Conservation (phyloP, 2,329 filamentous ascomycete species). For the Tetracladium maxilliforme region DNA sequence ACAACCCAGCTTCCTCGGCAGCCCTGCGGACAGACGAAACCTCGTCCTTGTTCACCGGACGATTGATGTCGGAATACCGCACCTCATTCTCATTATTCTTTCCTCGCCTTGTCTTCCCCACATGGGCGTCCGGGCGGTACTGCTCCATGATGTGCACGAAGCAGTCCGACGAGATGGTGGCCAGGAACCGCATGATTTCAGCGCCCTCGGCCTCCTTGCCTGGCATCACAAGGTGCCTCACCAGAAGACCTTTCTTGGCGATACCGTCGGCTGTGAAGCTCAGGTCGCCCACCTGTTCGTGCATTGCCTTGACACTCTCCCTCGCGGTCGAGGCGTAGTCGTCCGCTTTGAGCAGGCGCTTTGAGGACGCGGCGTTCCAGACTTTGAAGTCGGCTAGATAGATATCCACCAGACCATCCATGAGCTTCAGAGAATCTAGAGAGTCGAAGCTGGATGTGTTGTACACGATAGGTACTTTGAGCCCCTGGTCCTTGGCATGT, state of each 20-base stretch:
- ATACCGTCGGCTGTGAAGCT: conserved; percentile 72
- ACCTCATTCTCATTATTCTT: conserved; percentile 23
- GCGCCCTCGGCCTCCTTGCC: conserved; percentile 60
- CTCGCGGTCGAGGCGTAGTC: conserved; percentile 58
- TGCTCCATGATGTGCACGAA: conserved; percentile 87
- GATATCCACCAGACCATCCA: conserved; percentile 72
- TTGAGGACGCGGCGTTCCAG: conserved; percentile 52
- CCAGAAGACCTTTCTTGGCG: conserved; percentile 60
- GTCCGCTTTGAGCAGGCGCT: conserved; percentile 61
- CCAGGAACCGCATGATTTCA: conserved; percentile 64
- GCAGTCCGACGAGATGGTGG: conserved; percentile 58
- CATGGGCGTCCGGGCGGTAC: conserved; percentile 67
- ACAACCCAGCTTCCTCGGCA: conserved; percentile 57
- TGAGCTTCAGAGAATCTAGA: conserved; percentile 51
- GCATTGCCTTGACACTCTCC: conserved; percentile 70
- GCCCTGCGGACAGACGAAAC: conserved; percentile 50
- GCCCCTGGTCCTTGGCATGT: conserved; percentile 52
- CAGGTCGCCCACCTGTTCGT: conserved; percentile 67
- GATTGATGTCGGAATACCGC: conserved; percentile 66
- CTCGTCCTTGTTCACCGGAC: conserved; percentile 50
- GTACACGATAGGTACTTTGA: conserved; percentile 65
- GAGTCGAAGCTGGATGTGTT: conserved; percentile 77
- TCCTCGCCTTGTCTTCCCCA: conserved; percentile 49
- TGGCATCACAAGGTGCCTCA: conserved; percentile 77
- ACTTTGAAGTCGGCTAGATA: conserved; percentile 86